A percentile compares a stretch with the other conserved stretches of the same genome.
Evolutionary conservation across 2,329 filamentous ascomycete genomes (phyloP).

Genomic region (Dothideomycetes sp.): DNA sequence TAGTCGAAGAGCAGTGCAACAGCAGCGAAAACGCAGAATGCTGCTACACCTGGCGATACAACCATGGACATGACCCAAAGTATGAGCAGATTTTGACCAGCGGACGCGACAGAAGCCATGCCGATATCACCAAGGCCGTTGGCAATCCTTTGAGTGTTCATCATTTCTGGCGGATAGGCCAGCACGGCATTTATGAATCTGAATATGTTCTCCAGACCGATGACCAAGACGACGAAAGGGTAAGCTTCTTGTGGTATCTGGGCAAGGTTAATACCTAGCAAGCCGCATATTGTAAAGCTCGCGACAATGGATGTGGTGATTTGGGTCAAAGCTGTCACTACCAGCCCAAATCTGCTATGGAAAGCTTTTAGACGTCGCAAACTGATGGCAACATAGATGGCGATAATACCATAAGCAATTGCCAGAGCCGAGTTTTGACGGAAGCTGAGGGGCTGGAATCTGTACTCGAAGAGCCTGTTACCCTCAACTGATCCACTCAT

Average conservation of each 20-base stretch:
- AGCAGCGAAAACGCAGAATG: slow-evolving; percentile 66
- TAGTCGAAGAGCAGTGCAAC: slow-evolving; percentile 68
- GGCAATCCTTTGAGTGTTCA: slow-evolving; percentile 57
- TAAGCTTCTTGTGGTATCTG: slow-evolving; percentile 65
- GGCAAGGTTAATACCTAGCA: slow-evolving; percentile 64
- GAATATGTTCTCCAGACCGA: slow-evolving; percentile 71
- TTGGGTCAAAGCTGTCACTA: slow-evolving; percentile 59
- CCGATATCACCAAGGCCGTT: slow-evolving; percentile 64
- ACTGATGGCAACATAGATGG: slow-evolving; percentile 54
- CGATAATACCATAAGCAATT: slow-evolving; percentile 53
- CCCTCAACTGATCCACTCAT: slow-evolving; percentile 4
- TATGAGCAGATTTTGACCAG: slow-evolving; percentile 57
- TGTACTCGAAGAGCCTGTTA: slow-evolving; percentile 65
- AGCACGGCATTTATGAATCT: slow-evolving; percentile 69
- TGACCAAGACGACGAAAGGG: slow-evolving; percentile 63
- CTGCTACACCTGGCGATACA: slow-evolving; percentile 59
- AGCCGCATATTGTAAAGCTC: slow-evolving; percentile 68
- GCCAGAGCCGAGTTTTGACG: slow-evolving; percentile 54
- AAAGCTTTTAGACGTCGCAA: slow-evolving; percentile 61
- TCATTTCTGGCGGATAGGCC: slow-evolving; percentile 56
- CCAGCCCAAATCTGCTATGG: slow-evolving; percentile 63
- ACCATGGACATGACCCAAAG: slow-evolving; percentile 54
- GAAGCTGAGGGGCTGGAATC: slow-evolving; percentile 61
- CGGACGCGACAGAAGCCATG: slow-evolving; percentile 56
- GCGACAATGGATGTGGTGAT: slow-evolving; percentile 59